Conservation (phyloP, 1,284 basidiomycete genomes). For the Cutaneotrichosporon cutaneum region DNA sequence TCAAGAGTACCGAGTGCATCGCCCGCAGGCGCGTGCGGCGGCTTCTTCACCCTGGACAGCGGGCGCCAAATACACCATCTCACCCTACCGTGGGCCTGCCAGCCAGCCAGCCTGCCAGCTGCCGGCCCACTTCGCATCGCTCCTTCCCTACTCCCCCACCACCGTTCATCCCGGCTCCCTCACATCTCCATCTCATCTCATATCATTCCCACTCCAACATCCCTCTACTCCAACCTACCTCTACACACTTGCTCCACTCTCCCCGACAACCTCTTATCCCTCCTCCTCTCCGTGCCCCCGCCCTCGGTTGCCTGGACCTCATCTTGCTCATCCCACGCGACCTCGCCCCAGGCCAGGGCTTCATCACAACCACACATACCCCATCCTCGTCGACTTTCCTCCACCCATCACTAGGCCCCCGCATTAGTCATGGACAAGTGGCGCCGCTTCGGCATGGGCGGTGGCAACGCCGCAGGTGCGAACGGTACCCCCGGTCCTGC, state of each 20-base stretch:
- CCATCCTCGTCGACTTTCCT: conserved; percentile 8
- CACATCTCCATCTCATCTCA: not conserved
- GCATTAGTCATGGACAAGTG: conserved; percentile 23
- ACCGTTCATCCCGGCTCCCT: not conserved
- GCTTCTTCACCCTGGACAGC: not conserved
- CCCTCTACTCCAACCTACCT: not conserved
- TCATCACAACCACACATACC: not conserved
- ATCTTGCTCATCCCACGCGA: not conserved
- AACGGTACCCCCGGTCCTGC: conserved; percentile 9
- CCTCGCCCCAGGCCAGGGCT: not conserved
- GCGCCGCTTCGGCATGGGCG: conserved; percentile 20
- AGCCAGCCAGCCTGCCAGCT: no score
- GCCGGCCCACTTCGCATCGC: not conserved
- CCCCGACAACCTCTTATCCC: not conserved
- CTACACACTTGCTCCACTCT: not conserved
- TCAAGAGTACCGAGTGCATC: not conserved
- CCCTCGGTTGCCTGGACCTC: not conserved
- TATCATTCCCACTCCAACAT: not conserved
- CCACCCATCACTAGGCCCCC: not conserved
- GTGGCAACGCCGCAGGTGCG: conserved; percentile 10
- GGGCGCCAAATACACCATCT: not conserved
- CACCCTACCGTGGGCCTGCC: not conserved
- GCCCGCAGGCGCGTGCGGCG: not conserved
- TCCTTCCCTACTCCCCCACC: no score
- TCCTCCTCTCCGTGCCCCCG: not conserved